Conservation (phyloP, 2,329 filamentous ascomycete species). For the Colletotrichum incanum region DNA sequence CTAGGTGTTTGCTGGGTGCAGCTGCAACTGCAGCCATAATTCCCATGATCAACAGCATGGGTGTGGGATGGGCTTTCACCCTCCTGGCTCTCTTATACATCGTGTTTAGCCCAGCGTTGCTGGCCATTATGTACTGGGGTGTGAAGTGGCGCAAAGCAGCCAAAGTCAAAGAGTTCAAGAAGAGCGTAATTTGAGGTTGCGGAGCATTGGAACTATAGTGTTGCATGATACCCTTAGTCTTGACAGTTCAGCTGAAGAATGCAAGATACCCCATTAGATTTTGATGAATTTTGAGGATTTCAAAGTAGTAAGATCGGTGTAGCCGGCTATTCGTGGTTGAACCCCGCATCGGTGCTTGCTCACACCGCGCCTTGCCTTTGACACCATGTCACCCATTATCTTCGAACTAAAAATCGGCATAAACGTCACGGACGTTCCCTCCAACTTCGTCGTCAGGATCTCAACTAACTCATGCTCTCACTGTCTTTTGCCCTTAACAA, state of each 20-base stretch:
- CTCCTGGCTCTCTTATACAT: slow-evolving; percentile 62
- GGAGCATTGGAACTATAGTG: neutral
- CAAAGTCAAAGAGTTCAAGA: slow-evolving; percentile 47
- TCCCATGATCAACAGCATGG: slow-evolving; percentile 66
- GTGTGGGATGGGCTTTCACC: slow-evolving; percentile 67
- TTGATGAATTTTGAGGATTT: neutral
- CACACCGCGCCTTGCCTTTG: slow-evolving; percentile 3
- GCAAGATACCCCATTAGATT: neutral
- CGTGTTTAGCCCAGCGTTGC: slow-evolving; percentile 56
- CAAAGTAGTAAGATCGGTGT: neutral
- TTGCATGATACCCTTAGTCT: slow-evolving; percentile 25
- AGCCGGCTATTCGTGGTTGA: neutral
- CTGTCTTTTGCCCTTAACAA: neutral
- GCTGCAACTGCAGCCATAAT: slow-evolving; percentile 66
- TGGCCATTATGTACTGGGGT: slow-evolving; percentile 60
- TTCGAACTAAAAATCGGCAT: neutral
- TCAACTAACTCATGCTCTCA: too few relatives aligned
- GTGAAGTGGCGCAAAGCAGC: slow-evolving; percentile 59
- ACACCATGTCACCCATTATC: slow-evolving; percentile 7
- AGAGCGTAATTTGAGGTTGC: neutral
- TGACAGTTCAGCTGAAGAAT: neutral
- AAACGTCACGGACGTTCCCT: neutral
- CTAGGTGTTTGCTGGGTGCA: slow-evolving; percentile 70
- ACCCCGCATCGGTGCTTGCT: neutral
- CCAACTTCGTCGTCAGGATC: neutral